These are phyloP conservation scores for Naganishia antarctica DNA, from an alignment of 768 basidiomycete genomes.

Conservation along the genomic window DNA sequence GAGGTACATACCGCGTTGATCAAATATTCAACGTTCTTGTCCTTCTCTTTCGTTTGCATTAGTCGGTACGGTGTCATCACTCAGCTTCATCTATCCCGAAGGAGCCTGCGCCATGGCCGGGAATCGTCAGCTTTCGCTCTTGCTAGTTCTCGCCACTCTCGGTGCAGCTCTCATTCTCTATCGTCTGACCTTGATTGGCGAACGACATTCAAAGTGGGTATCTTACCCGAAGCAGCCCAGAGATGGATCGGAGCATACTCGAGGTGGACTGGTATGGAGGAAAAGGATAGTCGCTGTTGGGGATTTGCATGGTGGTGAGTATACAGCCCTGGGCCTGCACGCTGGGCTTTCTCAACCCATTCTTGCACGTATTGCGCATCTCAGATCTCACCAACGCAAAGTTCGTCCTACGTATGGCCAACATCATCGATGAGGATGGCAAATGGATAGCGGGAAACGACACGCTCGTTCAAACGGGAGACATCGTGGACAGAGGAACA, in stretches of 20 bases:
- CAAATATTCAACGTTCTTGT: too few relatives aligned
- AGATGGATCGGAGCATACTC: not conserved
- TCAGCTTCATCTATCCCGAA: too few relatives aligned
- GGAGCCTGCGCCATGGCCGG: not conserved
- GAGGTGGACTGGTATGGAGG: slow-evolving; percentile 15
- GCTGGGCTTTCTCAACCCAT: not conserved
- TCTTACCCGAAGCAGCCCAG: not conserved
- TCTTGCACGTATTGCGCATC: not conserved
- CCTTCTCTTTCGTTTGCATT: too few relatives aligned
- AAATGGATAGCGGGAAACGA: slow-evolving; percentile 79
- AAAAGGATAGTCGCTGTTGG: slow-evolving; percentile 73
- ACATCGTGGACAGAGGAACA: slow-evolving; percentile 83
- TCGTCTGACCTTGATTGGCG: not conserved
- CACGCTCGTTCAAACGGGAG: slow-evolving; percentile 89
- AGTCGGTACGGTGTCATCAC: too few relatives aligned
- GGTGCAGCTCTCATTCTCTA: slow-evolving; percentile 25
- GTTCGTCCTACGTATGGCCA: slow-evolving; percentile 72
- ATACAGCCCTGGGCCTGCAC: not conserved
- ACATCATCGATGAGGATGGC: slow-evolving; percentile 65
- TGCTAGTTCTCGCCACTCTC: slow-evolving; percentile 20
- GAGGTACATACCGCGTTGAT: too few relatives aligned
- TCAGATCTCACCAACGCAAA: slow-evolving; percentile 70
- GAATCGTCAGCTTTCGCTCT: slow-evolving; percentile 18
- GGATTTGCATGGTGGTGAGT: slow-evolving; percentile 70
- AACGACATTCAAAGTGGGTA: slow-evolving; percentile 12